Evolutionary conservation across 306 rosid species (phyloP).

Genomic region (Malus fusca): DNA sequence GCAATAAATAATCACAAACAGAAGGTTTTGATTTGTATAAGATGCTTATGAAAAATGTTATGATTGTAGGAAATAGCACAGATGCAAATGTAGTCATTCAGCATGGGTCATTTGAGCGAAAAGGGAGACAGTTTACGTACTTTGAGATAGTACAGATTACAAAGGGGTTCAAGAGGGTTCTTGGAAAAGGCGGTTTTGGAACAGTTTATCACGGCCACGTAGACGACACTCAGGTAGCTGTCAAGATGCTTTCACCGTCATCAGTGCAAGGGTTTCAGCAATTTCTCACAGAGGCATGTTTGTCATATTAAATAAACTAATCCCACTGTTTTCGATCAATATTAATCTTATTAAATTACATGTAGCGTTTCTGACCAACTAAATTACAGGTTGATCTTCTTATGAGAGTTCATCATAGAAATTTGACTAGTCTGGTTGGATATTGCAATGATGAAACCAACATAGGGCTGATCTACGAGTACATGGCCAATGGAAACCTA

Average conservation of each 20-base stretch:
- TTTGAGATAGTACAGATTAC: constrained; percentile 34
- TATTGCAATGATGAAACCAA: constrained; percentile 30
- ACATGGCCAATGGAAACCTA: constrained; percentile 30
- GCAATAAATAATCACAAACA: too few species aligned
- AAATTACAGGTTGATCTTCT: constrained; percentile 34
- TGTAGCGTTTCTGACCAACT: neutral
- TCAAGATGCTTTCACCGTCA: constrained; percentile 43
- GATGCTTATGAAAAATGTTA: too few species aligned
- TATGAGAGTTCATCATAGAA: constrained; percentile 44
- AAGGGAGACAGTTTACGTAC: constrained; percentile 17
- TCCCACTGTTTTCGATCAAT: neutral
- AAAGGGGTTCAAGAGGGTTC: constrained; percentile 22
- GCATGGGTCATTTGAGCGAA: too few species aligned
- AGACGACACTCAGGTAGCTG: constrained; percentile 33
- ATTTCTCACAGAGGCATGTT: constrained; percentile 50
- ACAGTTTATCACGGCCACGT: constrained; percentile 39
- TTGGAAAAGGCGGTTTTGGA: constrained; percentile 57
- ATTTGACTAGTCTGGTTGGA: constrained; percentile 33
- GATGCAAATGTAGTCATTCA: too few species aligned
- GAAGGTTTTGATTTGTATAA: too few species aligned
- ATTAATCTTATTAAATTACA: too few species aligned
- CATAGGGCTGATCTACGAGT: constrained; percentile 31
- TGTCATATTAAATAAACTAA: neutral
- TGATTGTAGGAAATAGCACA: too few species aligned
- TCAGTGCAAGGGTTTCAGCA: constrained; percentile 38